Evolutionary conservation across 805 yeast species (phyloP).

Genomic region (Kodamaea nitidulidarum): DNA sequence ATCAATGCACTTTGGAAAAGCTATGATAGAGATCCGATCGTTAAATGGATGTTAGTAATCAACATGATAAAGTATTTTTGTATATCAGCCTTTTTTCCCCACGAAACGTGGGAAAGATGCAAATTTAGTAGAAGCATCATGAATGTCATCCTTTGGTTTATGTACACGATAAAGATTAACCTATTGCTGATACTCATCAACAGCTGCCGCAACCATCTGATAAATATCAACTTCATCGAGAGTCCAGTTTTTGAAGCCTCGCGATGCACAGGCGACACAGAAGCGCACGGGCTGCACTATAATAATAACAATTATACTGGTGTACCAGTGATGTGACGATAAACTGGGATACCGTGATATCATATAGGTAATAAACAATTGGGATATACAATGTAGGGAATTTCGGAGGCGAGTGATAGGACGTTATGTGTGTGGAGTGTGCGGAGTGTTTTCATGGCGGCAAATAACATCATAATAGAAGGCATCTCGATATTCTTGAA

Average conservation of each 20-base stretch:
- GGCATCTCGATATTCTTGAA: too few species aligned
- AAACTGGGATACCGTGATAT: too few species aligned
- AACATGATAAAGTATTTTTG: too few species aligned
- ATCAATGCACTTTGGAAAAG: too few species aligned
- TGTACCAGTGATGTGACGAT: slow-evolving; percentile 20
- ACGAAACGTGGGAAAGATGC: slow-evolving; percentile 1
- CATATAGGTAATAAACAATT: slow-evolving; percentile 1
- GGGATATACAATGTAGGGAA: background rate
- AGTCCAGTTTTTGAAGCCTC: slow-evolving; percentile 30
- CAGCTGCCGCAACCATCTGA: slow-evolving; percentile 30
- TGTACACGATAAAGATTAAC: slow-evolving; percentile 37
- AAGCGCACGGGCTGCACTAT: slow-evolving; percentile 3
- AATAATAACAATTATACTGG: slow-evolving; percentile 28
- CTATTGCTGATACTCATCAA: slow-evolving; percentile 32
- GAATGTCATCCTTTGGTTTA: slow-evolving; percentile 30
- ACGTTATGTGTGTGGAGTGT: too few species aligned
- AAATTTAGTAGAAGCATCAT: slow-evolving; percentile 9
- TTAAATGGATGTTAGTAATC: too few species aligned
- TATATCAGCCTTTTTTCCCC: background rate
- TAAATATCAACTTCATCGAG: slow-evolving; percentile 29
- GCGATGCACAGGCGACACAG: slow-evolving; percentile 22
- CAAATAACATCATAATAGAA: too few species aligned
- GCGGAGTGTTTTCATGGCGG: too few species aligned
- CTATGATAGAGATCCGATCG: too few species aligned
- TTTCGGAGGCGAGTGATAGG: too few species aligned